Conservation (phyloP, 805 yeast genomes). For the Zygosaccharomyces siamensis region DNA sequence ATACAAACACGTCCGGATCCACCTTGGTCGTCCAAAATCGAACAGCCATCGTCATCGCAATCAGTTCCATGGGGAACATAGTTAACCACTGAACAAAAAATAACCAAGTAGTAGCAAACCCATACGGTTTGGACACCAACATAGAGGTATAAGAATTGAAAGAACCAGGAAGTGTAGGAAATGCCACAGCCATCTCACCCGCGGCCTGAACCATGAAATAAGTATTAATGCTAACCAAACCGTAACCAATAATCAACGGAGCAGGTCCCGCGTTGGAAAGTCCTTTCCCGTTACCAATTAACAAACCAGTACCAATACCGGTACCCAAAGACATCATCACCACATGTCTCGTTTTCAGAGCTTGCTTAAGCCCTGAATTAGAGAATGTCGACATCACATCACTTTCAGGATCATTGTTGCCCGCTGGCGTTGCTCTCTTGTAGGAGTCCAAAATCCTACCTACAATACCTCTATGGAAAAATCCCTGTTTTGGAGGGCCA, state of each 20-base stretch:
- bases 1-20: constrained; percentile 53
- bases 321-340: constrained; percentile 79
- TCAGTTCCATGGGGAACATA: constrained; percentile 59
- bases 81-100: constrained; percentile 61
- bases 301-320: constrained; percentile 71
- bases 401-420: constrained; percentile 15
- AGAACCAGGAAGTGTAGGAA: constrained; percentile 38
- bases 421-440: constrained; percentile 17
- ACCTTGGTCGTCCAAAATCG: constrained; percentile 45
- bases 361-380: constrained; percentile 16
- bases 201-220: constrained; percentile 53
- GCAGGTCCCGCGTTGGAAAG: constrained; percentile 43
- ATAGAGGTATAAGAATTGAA: constrained; percentile 37
- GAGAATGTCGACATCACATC: constrained; percentile 13
- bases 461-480: constrained; percentile 1
- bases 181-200: constrained; percentile 40
- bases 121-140: constrained; percentile 61
- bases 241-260: constrained; percentile 48
- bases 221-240: constrained; percentile 52
- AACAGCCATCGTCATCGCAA: constrained; percentile 52
- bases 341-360: constrained; percentile 43
- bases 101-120: constrained; percentile 70
- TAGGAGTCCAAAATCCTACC: constrained; percentile 23
- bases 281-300: constrained; percentile 51
- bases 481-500: constrained; percentile 40